These are phyloP conservation scores for Ceratocystis eucalypticola DNA, from an alignment of 2,329 filamentous ascomycete species.

Conservation along the genomic window DNA sequence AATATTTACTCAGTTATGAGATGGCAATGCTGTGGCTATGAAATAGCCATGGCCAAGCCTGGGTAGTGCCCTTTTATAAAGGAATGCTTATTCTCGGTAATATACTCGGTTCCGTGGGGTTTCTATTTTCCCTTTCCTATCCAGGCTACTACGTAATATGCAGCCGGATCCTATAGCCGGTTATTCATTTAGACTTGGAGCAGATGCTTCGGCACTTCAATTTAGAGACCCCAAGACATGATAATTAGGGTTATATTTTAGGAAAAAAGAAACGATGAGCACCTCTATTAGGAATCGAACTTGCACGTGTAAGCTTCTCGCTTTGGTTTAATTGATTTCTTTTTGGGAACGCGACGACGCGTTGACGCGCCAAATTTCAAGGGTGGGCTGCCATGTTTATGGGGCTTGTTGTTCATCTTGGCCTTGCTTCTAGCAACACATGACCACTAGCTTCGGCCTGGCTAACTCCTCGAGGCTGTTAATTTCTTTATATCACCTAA, in stretches of 20 bases:
- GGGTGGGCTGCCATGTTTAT: neutral
- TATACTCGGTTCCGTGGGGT: constrained; percentile 1
- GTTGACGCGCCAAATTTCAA: neutral
- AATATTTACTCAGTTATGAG: neutral
- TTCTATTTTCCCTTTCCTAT: neutral
- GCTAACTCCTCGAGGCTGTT: neutral
- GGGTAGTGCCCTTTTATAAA: neutral
- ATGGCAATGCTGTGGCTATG: neutral
- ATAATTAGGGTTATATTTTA: neutral
- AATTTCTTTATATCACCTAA: too few species aligned
- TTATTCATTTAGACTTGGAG: neutral
- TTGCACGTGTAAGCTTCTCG: neutral
- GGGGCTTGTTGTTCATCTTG: neutral
- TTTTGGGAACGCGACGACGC: neutral
- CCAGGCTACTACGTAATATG: too few species aligned
- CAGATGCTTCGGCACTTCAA: neutral
- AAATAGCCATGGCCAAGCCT: neutral
- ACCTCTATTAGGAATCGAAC: constrained; percentile 4
- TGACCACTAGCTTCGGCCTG: neutral
- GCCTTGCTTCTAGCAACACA: neutral
- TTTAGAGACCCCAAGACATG: neutral
- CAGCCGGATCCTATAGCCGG: neutral
- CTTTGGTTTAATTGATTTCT: constrained; percentile 15
- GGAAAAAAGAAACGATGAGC: neutral
- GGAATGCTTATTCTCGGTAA: neutral